These are phyloP conservation scores for Neurospora sp. DNA, from an alignment of 495 filamentous ascomycete genomes.

Conservation along the genomic window DNA sequence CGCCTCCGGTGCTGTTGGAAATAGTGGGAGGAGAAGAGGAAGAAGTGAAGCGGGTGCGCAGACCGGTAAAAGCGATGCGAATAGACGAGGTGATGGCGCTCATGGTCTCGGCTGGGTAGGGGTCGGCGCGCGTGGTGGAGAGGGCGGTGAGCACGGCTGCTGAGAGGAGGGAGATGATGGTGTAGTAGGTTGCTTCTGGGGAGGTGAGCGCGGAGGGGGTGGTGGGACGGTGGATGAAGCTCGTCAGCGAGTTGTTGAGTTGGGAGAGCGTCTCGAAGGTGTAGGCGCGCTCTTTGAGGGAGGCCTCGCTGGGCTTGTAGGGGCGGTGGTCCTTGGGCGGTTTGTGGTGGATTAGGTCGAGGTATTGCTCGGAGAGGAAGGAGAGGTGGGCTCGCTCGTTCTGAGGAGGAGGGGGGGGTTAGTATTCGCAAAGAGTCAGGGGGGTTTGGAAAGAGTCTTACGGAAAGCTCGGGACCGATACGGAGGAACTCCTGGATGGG, in stretches of 20 bases:
- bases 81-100: constrained; percentile 6
- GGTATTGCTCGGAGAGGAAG: constrained; percentile 32
- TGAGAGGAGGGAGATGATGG: constrained; percentile 19
- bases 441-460: neutral
- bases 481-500: constrained; percentile 31
- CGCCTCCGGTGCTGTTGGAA: no score
- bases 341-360: constrained; percentile 31
- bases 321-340: constrained; percentile 35
- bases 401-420: neutral
- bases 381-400: constrained; percentile 30
- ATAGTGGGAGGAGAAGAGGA: neutral
- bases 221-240: constrained; percentile 15
- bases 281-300: constrained; percentile 28
- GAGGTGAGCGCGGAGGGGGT: constrained; percentile 13
- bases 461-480: constrained; percentile 34
- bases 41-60: constrained; percentile 14
- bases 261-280: constrained; percentile 15
- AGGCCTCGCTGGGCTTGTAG: constrained; percentile 19
- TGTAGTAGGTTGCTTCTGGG: constrained; percentile 19
- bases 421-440: neutral
- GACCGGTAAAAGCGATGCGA: constrained; percentile 8
- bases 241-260: constrained; percentile 23
- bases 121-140: constrained; percentile 13
- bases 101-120: constrained; percentile 6
- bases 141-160: constrained; percentile 14